Conservation (phyloP, 352 stramenopile species). For the Phytophthora hibernalis region DNA sequence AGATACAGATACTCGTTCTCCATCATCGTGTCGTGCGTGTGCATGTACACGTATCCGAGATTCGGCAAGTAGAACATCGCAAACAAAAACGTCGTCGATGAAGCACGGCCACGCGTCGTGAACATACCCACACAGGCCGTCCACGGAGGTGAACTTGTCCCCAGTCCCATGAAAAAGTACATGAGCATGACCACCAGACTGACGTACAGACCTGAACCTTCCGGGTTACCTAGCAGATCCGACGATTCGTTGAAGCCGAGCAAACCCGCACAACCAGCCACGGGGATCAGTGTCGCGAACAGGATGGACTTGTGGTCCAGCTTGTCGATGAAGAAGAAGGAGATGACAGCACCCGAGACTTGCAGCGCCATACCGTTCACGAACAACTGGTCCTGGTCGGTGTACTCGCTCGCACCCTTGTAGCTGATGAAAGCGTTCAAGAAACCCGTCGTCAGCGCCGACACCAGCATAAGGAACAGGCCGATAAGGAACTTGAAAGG, state of each 20-base stretch:
- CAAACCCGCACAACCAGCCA: conserved; percentile 52
- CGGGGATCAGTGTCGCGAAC: conserved; percentile 68
- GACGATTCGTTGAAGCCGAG: conserved; percentile 73
- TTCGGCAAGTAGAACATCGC: conserved; percentile 61
- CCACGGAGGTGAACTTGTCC: conserved; percentile 67
- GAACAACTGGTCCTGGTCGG: conserved; percentile 56
- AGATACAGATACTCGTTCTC: conserved; percentile 63
- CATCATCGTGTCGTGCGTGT: conserved; percentile 41
- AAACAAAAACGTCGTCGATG: conserved; percentile 63
- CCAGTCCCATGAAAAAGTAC: conserved; percentile 85
- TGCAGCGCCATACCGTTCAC: conserved; percentile 68
- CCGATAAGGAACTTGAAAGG: conserved; percentile 74
- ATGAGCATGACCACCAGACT: conserved; percentile 67
- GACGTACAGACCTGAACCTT: conserved; percentile 59
- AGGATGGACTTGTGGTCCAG: conserved; percentile 78
- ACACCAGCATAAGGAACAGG: conserved; percentile 73
- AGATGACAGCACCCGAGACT: conserved; percentile 58
- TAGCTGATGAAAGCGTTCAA: conserved; percentile 68
- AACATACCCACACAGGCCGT: conserved; percentile 74
- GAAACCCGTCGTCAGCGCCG: conserved; percentile 59
- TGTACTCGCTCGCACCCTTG: conserved; percentile 55
- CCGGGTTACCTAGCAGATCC: conserved; percentile 42
- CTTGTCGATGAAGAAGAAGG: conserved; percentile 87
- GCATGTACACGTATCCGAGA: conserved; percentile 68
- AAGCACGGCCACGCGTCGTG: conserved; percentile 54